Evolutionary conservation across 2,329 filamentous ascomycete species (phyloP), one percentile per base, ranked within the genome.

Genomic region (Sphaerulina musiva): DNA sequence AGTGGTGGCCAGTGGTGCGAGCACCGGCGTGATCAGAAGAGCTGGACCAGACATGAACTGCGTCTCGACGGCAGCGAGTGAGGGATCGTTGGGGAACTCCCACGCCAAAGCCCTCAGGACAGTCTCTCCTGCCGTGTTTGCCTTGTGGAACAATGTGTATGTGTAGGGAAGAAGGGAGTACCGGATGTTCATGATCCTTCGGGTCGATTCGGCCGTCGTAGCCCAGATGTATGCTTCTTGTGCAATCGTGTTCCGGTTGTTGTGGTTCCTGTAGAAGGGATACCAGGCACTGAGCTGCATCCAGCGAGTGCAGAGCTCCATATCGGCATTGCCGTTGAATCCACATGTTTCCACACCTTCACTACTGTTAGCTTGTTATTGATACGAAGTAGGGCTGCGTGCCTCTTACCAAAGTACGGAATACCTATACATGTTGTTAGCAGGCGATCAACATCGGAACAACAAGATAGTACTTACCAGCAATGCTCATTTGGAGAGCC

Each of bases 221-320:
- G 74, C 71, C 86, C 85, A 89, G 12, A 68, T 51, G 64, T 85
- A 89, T 0, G 85, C 83, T 68, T 89, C 85, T 66, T 89, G 86
- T 0, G 77, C 64, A 42, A 75, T 74, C 10, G 80, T 77, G 1
- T 74, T 76, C 3, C 84, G 70, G 9, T 72, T 72, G 64, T 88
- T 88, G 72, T 89, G 86, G 69, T 89, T 89, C 23, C 85, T 76
- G 71, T 87, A 89, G 70, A 89, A 87, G 6, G 85, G 84, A 72
- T 87, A 87, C 74, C 89, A 89, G 10, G 85, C 85, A 1, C 76
- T 79, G 8, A 68, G 57, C 42, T 62, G 55, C 65, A 66, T 66
- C 66, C 66, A 68, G 6, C 66, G 57, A 6, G 55, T 55, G 56
- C 66, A 68, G 17, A 68, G 62, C 45, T 66, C 59, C 44, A 49